Evolutionary conservation across 805 yeast species (phyloP), one percentile per base, ranked within the genome.

Genomic region (Cyberlindnera saturnus): DNA sequence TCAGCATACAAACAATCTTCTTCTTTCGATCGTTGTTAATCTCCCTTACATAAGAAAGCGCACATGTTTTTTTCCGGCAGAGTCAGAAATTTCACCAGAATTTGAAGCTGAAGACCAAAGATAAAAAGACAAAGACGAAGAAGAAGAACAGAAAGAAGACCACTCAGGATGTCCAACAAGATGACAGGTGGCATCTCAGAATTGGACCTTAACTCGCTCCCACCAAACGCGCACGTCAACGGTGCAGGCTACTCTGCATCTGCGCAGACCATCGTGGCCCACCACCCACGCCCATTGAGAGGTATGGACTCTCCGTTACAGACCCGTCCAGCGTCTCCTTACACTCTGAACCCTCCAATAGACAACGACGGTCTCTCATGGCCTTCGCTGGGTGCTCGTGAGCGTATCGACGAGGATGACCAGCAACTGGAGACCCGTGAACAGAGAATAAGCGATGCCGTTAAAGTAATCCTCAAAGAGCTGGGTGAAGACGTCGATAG

Each of bases 321-420:
- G 52, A 81, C 88, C 3, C 71, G 89, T 56, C 86, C 88, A 2
- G 89, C 90, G 0, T 79, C 89, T 5, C 95, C 96, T 17, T 84
- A 81, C 60, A 85, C 95, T 2, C 62, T 84, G 41, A 81, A 79
- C 50, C 90, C 96, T 0, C 93, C 96, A 16, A 82, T 89, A 30
- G 96, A 88, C 57, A 79, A 75, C 36, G 96, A 87, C 63, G 96
- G 96, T 0, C 74, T 91, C 38, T 87, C 96, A 36, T 91, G 96
- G 96, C 98, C 97, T 15, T 80, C 90, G 15, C 55, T 72, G 4
- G 98, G 98, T 8, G 91, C 99, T 6, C 70, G 95, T 44, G 64
- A 61, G 26, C 71, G 98, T 43, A 74, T 87, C 14, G 88, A 82
- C 45, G 85, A 86, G 46, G 69, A 79, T 2, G 71, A 71, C 4